Base-by-base conservation (phyloP, 257 asterid genomes). In the Solanum ahanhuiri region DNA sequence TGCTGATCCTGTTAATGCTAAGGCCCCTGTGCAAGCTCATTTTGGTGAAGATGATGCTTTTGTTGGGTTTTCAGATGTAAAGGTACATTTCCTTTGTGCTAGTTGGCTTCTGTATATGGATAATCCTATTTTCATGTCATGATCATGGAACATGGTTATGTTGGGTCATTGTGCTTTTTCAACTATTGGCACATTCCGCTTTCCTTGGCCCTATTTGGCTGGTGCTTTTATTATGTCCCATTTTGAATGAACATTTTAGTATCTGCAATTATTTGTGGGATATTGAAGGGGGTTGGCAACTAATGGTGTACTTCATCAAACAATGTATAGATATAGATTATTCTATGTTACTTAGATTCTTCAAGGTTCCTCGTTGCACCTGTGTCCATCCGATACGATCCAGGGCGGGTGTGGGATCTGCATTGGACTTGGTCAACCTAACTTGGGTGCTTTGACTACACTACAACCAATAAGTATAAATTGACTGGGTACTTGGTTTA, bases 21-120 rank as follows among this genome's bases (percentile, higher is more conserved):
- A 93, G 91, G 97, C 94, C 37, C 99, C 98, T 11, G 95, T 95
- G 85, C 99, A 97, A 90, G 99, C 98, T 83, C 99, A 97, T 91
- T 97, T 97, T 86, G 98, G 99, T 17, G 98, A 97, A 89, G 93
- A 88, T 33, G 98, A 97, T 87, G 87, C 66, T 85, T 12, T 94
- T 15, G 96, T 76, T 45, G 99, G 99, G 48, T 97, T 97, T 90
- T 94, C 99, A 1, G 99, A 97, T 89, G 92, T 88, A 3, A 93
- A 94, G 98, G 99, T 96, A 94, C 67, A 54, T 51, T 77, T 6
- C 3, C 25, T 51, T 39, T 30, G 18, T 76, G 58, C 57, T 39
- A 43, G 64, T 12, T 77, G 63, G 64, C 64, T 77, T 77, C 83
- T 77, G 3, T 77, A 77, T 25, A 28, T 77, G 37, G 23, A 23